Percentiles rank a stretch among this genome's conserved stretches.
Evolutionary conservation across 208 protist genomes (phyloP).

Genomic region (Trypanosoma congolense): DNA sequence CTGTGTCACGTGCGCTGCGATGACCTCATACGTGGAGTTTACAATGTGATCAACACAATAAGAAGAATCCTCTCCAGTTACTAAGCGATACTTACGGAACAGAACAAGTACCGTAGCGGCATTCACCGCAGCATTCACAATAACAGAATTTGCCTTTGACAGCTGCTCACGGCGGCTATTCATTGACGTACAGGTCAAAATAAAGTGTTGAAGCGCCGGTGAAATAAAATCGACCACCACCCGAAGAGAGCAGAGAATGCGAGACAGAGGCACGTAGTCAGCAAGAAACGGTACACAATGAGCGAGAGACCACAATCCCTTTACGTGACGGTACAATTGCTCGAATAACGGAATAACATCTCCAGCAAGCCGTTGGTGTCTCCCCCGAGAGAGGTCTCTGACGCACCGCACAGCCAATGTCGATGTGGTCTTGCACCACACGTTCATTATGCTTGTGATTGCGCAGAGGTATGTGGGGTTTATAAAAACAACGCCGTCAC

Average conservation of each 20-base stretch:
- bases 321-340: constrained; percentile 59
- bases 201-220: constrained; percentile 79
- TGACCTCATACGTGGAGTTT: constrained; percentile 36
- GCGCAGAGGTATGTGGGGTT: constrained; percentile 57
- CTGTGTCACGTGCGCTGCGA: constrained; percentile 40
- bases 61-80: not conserved
- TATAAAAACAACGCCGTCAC: constrained; percentile 57
- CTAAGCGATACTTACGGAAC: constrained; percentile 44
- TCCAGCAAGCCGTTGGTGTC: constrained; percentile 72
- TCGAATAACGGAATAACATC: constrained; percentile 76
- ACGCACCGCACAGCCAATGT: constrained; percentile 50
- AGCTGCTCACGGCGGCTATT: constrained; percentile 51
- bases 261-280: constrained; percentile 55
- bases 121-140: constrained; percentile 78
- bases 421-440: constrained; percentile 57
- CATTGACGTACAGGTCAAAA: constrained; percentile 66
- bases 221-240: constrained; percentile 75
- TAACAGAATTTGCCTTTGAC: constrained; percentile 65
- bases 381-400: constrained; percentile 59
- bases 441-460: constrained; percentile 31
- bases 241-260: constrained; percentile 54
- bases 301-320: constrained; percentile 72
- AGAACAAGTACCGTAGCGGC: constrained; percentile 51
- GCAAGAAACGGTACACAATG: constrained; percentile 69
- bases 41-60: constrained; percentile 38